Conservation (phyloP, 2,329 filamentous ascomycete species). For the Ophiostoma tasmaniense region DNA sequence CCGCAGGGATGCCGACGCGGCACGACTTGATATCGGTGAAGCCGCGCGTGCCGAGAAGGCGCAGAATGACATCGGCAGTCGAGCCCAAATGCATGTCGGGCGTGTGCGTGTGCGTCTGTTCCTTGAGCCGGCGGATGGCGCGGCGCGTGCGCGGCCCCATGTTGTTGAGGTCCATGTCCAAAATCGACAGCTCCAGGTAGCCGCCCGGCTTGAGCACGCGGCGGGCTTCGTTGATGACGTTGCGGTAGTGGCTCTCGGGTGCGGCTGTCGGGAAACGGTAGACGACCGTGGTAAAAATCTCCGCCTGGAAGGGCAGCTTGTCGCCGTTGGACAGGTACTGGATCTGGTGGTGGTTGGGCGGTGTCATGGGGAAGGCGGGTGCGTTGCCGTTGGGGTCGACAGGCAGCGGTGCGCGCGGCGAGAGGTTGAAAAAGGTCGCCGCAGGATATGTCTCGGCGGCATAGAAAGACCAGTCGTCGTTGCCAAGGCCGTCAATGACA, state of each 20-base stretch:
- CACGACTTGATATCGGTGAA: conserved; percentile 68
- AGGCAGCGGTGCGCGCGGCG: conserved; percentile 46
- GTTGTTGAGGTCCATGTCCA: conserved; percentile 74
- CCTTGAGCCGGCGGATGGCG: conserved; percentile 62
- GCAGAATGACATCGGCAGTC: conserved; percentile 53
- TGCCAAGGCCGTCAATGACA: conserved; percentile 76
- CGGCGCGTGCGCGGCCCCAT: conserved; percentile 67
- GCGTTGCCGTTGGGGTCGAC: conserved; percentile 28
- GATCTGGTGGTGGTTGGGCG: conserved; percentile 67
- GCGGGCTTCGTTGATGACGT: conserved; percentile 65
- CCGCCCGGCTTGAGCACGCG: conserved; percentile 71
- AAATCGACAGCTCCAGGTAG: conserved; percentile 67
- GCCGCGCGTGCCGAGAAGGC: conserved; percentile 57
- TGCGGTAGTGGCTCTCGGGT: conserved; percentile 59
- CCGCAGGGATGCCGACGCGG: conserved; percentile 68
- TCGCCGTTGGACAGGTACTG: conserved; percentile 54
- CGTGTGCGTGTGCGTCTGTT: conserved; percentile 54
- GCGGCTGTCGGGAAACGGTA: conserved; percentile 67
- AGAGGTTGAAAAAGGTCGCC: conserved; percentile 69
- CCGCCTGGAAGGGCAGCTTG: conserved; percentile 65
- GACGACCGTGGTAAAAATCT: conserved; percentile 68
- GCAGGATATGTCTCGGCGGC: conserved; percentile 70
- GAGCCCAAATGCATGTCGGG: conserved; percentile 53
- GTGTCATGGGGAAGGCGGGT: conserved; percentile 30
- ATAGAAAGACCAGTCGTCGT: conserved; percentile 82